These are phyloP conservation scores for Piper longum DNA, from an alignment of 164 flowering plant genomes.

Conservation along the genomic window DNA sequence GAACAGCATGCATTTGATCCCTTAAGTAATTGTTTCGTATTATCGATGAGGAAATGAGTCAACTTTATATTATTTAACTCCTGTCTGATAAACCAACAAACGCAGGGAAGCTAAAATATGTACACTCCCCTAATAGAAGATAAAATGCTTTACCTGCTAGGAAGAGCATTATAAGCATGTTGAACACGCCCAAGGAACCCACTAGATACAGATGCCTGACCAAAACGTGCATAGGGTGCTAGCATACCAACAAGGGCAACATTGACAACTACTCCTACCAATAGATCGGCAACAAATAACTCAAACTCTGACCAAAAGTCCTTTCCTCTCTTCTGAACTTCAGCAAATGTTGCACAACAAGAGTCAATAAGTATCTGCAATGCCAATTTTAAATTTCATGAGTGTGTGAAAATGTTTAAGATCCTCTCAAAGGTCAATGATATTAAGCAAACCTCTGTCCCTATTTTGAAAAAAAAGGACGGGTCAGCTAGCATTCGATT, in stretches of 20 bases:
- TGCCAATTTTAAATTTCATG: not conserved
- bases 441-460: constrained; percentile 55
- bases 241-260: constrained; percentile 83
- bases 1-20: no score
- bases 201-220: constrained; percentile 42
- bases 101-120: constrained; percentile 4
- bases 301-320: constrained; percentile 97
- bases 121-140: no score
- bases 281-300: constrained; percentile 72
- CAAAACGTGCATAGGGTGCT: constrained; percentile 87
- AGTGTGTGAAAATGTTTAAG: not conserved
- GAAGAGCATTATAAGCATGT: constrained; percentile 53
- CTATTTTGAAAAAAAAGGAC: constrained; percentile 78
- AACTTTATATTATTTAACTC: no score
- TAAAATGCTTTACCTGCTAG: constrained; percentile 52
- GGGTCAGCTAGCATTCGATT: constrained; percentile 92
- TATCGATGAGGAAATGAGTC: no score
- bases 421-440: not conserved
- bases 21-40: no score
- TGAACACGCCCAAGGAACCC: constrained; percentile 58
- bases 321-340: constrained; percentile 86
- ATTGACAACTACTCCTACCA: constrained; percentile 73
- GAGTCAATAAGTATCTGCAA: constrained; percentile 79
- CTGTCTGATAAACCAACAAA: no score
- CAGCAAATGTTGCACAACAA: constrained; percentile 94